These are phyloP conservation scores for Phylloporus sp. DNA, from an alignment of 768 basidiomycete species.

Conservation along the genomic window DNA sequence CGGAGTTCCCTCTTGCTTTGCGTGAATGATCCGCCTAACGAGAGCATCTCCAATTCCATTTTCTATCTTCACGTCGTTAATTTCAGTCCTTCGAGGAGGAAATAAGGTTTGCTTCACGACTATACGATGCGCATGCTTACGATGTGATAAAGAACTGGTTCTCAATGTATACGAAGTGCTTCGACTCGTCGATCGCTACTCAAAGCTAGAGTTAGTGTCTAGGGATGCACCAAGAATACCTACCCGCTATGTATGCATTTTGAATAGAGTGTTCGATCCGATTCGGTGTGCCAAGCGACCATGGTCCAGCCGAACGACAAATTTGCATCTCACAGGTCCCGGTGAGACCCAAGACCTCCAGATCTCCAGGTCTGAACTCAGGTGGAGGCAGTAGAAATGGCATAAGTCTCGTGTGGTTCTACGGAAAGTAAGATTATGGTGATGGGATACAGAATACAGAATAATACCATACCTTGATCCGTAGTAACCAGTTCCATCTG, in stretches of 20 bases:
- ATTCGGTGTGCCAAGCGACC: slow-evolving; percentile 90
- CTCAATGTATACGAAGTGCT: slow-evolving; percentile 98
- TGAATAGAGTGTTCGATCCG: slow-evolving; percentile 89
- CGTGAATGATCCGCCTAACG: slow-evolving; percentile 84
- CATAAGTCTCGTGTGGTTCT: slow-evolving; percentile 92
- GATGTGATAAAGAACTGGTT: slow-evolving; percentile 91
- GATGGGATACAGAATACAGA: not conserved
- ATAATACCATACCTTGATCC: slow-evolving; percentile 68
- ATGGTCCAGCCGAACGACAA: slow-evolving; percentile 90
- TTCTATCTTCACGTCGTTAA: slow-evolving; percentile 82
- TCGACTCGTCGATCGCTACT: slow-evolving; percentile 84
- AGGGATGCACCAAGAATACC: not conserved
- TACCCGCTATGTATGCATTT: slow-evolving; percentile 89
- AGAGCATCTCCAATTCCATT: slow-evolving; percentile 95
- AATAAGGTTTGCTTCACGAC: slow-evolving; percentile 1
- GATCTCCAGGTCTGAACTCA: slow-evolving; percentile 80
- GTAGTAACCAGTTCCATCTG: slow-evolving; percentile 91
- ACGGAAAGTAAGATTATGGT: not conserved
- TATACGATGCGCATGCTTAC: slow-evolving; percentile 39
- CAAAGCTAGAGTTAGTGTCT: not conserved
- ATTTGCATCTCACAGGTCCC: slow-evolving; percentile 98
- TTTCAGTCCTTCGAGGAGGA: slow-evolving; percentile 55
- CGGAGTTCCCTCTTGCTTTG: slow-evolving; percentile 69
- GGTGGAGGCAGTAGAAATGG: slow-evolving; percentile 92
- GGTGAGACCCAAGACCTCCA: slow-evolving; percentile 74